Evolutionary conservation across 2,329 filamentous ascomycete genomes (phyloP), one percentile per base, ranked within the genome.

Genomic region (Sporothrix schenckii): DNA sequence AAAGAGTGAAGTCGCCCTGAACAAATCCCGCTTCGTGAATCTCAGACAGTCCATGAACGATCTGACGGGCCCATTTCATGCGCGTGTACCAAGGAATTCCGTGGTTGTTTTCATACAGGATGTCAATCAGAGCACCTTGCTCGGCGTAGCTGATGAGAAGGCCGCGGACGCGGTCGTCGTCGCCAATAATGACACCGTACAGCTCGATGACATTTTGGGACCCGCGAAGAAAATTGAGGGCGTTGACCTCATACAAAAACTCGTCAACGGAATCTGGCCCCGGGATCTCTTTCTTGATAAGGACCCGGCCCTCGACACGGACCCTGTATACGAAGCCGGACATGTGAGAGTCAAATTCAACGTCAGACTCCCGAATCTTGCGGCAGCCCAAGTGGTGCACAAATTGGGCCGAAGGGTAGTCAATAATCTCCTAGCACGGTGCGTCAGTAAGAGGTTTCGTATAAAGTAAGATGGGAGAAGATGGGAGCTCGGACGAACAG

Each of bases 321-420:
- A 99, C 93, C 78, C 96, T 97, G 84, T 98, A 99, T 21, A 98
- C 95, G 78, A 98, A 99, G 1, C 95, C 95, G 27, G 94, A 98
- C 79, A 98, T 88, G 81, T 99, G 95, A 0, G 92, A 92, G 74
- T 96, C 92, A 76, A 99, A 97, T 54, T 88, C 84, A 49, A 99
- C 83, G 50, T 93, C 88, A 65, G 86, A 87, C 78, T 98, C 94
- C 49, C 84, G 85, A 79, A 90, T 89, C 71, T 83, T 86, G 73
- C 80, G 83, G 75, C 88, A 91, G 49, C 81, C 79, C 67, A 97
- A 83, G 79, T 98, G 93, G 19, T 89, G 85, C 70, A 98, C 87
- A 72, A 91, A 88, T 52, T 87, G 87, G 30, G 90, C 82, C 0
- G 88, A 86, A 3, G 95, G 95, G 77, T 94, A 98, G 11, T 88